Evolutionary conservation across 2,329 filamentous ascomycete genomes (phyloP), one percentile per base, ranked within the genome.

Genomic region (Myriosclerotinia curreyana): DNA sequence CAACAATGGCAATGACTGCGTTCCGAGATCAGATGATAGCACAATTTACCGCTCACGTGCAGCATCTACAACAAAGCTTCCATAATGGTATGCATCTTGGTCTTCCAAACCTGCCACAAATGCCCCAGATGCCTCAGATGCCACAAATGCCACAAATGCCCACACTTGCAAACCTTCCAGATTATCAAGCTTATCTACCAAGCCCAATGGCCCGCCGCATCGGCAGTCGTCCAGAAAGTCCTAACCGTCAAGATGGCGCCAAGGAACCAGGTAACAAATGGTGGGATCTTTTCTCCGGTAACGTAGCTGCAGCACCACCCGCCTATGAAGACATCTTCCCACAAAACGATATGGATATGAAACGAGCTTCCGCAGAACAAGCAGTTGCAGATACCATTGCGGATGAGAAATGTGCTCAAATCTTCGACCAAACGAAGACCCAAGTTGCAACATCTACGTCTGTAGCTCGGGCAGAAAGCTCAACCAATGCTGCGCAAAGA

Each of bases 281-380:
- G 87, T 90, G 86, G 84, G 86, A 89, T 72, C 77, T 88, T 36
- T 82, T 88, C 52, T 85, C 85, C 11, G 77, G 81, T 46, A 78
- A 76, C 25, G 77, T 77, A 48, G 76, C 83, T 12, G 78, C 80
- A 5, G 80, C 83, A 40, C 90, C 90, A 11, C 91, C 91, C 12
- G 84, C 91, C 0, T 95, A 95, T 69, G 87, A 92, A 61, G 91
- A 93, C 55, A 84, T 95, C 36, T 95, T 86, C 74, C 90, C 89
- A 1, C 76, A 79, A 61, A 71, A 70, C 42, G 78, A 81, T 52
- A 67, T 80, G 20, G 83, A 87, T 64, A 77, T 76, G 31, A 88
- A 89, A 74, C 81, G 83, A 70, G 77, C 81, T 22, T 83, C 83
- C n/a, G 84, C 83, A 1, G 79, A 80, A 11, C 79, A 79, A 61